Evolutionary conservation across 2,329 filamentous ascomycete species (phyloP).

Genomic region (Arachnomyces sp.): DNA sequence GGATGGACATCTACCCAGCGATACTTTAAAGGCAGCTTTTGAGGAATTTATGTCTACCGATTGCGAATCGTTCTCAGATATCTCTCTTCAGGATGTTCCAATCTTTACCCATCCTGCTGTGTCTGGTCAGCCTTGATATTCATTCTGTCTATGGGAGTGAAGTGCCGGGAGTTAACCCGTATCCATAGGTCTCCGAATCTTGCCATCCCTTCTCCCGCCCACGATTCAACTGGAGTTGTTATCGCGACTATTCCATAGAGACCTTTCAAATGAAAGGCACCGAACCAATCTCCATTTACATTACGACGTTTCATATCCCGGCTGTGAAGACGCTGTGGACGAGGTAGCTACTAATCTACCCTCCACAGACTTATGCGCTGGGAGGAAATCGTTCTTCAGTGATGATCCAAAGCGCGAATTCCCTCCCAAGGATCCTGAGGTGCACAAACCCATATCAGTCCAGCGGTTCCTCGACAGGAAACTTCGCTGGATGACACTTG

Average conservation of each 20-base stretch:
- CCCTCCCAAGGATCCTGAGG: slow-evolving; percentile 57
- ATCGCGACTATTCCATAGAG: slow-evolving; percentile 65
- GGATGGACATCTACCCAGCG: slow-evolving; percentile 22
- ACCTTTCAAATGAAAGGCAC: slow-evolving; percentile 66
- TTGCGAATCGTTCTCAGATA: slow-evolving; percentile 8
- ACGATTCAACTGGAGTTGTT: slow-evolving; percentile 63
- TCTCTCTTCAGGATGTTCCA: slow-evolving; percentile 22
- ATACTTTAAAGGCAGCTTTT: slow-evolving; percentile 24
- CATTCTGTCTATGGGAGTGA: not conserved
- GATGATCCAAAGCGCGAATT: slow-evolving; percentile 36
- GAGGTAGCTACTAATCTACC: not conserved
- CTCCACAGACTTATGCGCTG: slow-evolving; percentile 29
- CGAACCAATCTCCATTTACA: slow-evolving; percentile 87
- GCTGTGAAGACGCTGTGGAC: slow-evolving; percentile 6
- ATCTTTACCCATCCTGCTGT: slow-evolving; percentile 29
- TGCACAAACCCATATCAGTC: slow-evolving; percentile 69
- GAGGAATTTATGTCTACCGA: slow-evolving; percentile 21
- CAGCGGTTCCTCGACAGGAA: slow-evolving; percentile 67
- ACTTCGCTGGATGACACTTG: slow-evolving; percentile 88
- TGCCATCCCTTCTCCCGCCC: slow-evolving; percentile 66
- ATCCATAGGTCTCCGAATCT: slow-evolving; percentile 64
- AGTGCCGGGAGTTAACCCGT: slow-evolving; percentile 9
- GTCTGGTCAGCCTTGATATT: slow-evolving; percentile 28
- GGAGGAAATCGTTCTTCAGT: slow-evolving; percentile 44
- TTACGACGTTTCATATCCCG: slow-evolving; percentile 61